Evolutionary conservation across 208 protist genomes (phyloP).

Genomic region (Acanthamoeba lenticulata): DNA sequence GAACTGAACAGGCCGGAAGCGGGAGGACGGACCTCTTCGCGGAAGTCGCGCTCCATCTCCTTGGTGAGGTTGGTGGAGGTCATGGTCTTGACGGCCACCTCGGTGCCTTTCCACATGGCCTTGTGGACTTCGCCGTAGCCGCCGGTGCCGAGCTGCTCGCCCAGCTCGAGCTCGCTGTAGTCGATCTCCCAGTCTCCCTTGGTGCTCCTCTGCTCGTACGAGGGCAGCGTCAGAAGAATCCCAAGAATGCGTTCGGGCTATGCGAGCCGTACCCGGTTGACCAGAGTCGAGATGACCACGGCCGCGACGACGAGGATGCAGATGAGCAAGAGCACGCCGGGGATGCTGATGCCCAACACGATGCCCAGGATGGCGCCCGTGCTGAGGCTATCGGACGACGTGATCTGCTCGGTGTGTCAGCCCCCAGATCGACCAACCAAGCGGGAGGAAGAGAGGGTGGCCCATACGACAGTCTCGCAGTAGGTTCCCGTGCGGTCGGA

Average conservation of each 20-base stretch:
- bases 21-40: background rate
- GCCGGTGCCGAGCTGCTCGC: conserved; percentile 9
- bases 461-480: background rate
- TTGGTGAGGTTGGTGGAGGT: background rate
- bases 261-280: background rate
- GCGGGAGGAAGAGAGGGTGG: background rate
- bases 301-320: background rate
- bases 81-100: conserved; percentile 46
- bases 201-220: background rate
- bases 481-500: background rate
- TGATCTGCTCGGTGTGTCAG: background rate
- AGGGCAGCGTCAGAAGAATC: background rate
- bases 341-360: background rate
- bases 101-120: conserved; percentile 56
- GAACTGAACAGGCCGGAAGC: background rate
- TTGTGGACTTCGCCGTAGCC: conserved; percentile 38
- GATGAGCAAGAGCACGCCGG: background rate
- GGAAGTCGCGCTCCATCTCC: conserved; percentile 7
- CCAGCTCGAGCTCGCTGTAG: conserved; percentile 42
- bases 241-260: too few species aligned
- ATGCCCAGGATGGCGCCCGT: background rate
- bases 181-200: conserved; percentile 28
- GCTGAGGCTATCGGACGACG: background rate
- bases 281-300: background rate
- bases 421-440: too few species aligned